Percentiles rank a stretch among this genome's conserved stretches.
phyloP scores from a whole-genome alignment of 2,329 filamentous ascomycete genomes.

The Neobulgaria alba region DNA sequence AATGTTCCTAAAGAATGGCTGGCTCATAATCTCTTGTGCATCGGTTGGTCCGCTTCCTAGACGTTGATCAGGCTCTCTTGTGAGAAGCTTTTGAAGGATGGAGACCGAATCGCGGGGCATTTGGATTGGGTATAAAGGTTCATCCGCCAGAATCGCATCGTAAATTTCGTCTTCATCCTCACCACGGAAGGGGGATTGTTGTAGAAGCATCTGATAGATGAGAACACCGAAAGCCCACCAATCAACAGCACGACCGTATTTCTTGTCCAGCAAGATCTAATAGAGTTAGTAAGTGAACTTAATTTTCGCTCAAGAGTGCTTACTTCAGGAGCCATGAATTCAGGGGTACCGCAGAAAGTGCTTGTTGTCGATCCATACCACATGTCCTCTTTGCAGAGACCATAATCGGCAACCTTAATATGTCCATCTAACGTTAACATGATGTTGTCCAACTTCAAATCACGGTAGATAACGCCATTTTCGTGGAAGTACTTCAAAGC shows the following conservation, averaged over 20 bases:
- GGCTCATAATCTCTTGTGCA: conserved; percentile 97
- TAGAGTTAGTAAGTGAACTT: conserved; percentile 26
- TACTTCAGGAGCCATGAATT: conserved; percentile 99
- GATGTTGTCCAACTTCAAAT: conserved; percentile 79
- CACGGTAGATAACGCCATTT: conserved; percentile 94
- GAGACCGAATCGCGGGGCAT: conserved; percentile 98
- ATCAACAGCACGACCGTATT: conserved; percentile 93
- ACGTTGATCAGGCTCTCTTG: conserved; percentile 85
- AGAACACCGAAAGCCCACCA: conserved; percentile 99
- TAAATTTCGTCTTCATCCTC: conserved; percentile 99
- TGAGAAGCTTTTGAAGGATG: conserved; percentile 94
- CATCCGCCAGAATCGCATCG: conserved; percentile 93
- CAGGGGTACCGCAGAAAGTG: conserved; percentile 98
- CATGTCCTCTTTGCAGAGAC: conserved; percentile 99
- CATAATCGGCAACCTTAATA: conserved; percentile 98
- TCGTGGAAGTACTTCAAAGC: conserved; percentile 99
- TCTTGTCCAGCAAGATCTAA: conserved; percentile 93
- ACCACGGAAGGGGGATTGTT: conserved; percentile 96
- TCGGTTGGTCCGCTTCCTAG: conserved; percentile 93
- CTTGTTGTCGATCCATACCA: conserved; percentile 96
- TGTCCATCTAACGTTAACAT: conserved; percentile 90
- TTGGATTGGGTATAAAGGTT: conserved; percentile 95
- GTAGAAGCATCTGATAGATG: conserved; percentile 99
- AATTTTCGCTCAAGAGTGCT: conserved; percentile 18
- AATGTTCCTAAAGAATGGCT: conserved; percentile 95